Evolutionary conservation across 106 monocot species (phyloP).

Genomic region (Hemerocallis citrina): DNA sequence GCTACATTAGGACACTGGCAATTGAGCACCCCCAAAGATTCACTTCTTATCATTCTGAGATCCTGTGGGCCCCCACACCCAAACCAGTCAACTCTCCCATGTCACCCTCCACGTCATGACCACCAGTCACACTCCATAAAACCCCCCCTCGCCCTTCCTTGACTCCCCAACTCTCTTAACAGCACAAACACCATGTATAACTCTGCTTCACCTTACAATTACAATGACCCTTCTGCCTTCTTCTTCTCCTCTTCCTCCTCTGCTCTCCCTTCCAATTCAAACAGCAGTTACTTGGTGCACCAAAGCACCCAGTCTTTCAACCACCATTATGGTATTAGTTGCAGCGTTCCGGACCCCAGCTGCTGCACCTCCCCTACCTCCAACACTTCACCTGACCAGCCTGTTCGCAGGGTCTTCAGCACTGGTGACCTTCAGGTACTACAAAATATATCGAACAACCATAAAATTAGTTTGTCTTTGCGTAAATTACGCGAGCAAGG

Average conservation of each 20-base stretch:
- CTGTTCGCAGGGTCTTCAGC: conserved; percentile 12
- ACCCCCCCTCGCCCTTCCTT: neutral
- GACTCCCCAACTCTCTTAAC: neutral
- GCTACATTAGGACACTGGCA: no score
- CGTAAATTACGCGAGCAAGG: no score
- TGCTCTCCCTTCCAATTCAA: neutral
- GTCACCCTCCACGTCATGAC: neutral
- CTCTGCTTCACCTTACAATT: no score
- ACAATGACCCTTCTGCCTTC: neutral
- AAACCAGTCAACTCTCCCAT: neutral
- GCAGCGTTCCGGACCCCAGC: neutral
- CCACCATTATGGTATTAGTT: neutral
- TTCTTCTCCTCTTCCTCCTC: neutral
- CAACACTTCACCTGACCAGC: neutral
- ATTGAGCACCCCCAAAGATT: no score
- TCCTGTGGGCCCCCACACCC: neutral
- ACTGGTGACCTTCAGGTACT: conserved; percentile 12
- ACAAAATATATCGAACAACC: no score
- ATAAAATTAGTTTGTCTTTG: no score
- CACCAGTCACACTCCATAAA: neutral
- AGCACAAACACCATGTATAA: neutral
- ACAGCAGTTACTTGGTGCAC: neutral
- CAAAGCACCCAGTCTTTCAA: conserved; percentile 13
- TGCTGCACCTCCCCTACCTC: neutral
- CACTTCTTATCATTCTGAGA: no score